These are phyloP conservation scores for Pestalotiopsis sp. DNA, from an alignment of 2,329 filamentous ascomycete species.

Conservation along the genomic window DNA sequence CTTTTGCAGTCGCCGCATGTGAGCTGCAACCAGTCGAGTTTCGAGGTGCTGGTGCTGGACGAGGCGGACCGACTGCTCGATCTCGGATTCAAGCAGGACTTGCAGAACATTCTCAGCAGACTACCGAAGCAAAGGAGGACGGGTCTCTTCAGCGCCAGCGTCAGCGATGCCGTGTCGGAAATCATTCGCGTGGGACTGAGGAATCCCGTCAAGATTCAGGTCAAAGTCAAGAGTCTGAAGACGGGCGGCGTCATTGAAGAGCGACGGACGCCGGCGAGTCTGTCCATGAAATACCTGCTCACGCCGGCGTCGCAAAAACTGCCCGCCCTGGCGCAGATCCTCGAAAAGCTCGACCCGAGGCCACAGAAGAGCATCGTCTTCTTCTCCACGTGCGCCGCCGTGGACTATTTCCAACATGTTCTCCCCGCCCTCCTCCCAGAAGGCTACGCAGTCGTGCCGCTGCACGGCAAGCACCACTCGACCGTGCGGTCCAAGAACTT, in stretches of 20 bases:
- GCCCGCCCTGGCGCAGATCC: constrained; percentile 70
- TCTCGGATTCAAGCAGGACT: constrained; percentile 88
- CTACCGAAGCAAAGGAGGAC: constrained; percentile 93
- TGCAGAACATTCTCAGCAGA: constrained; percentile 81
- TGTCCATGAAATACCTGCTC: constrained; percentile 87
- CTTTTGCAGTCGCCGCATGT: constrained; percentile 85
- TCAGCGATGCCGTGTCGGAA: constrained; percentile 93
- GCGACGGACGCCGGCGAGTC: constrained; percentile 83
- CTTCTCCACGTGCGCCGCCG: constrained; percentile 88
- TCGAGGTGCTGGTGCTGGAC: constrained; percentile 90
- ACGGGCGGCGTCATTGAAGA: constrained; percentile 72
- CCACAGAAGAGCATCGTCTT: constrained; percentile 91
- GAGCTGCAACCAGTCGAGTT: constrained; percentile 83
- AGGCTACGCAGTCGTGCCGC: constrained; percentile 71
- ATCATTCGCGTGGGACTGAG: constrained; percentile 89
- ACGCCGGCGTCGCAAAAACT: constrained; percentile 80
- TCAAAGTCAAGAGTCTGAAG: constrained; percentile 80
- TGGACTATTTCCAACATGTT: constrained; percentile 89
- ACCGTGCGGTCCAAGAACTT: constrained; percentile 91
- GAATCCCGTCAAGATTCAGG: constrained; percentile 93
- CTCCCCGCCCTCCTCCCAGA: constrained; percentile 73
- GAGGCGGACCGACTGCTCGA: constrained; percentile 93
- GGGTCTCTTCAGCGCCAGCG: constrained; percentile 90
- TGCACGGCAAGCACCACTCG: constrained; percentile 90
- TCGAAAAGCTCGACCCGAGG: constrained; percentile 68